Base-by-base conservation (phyloP, 2,329 filamentous ascomycete species). In the Paradendryphiella salina region DNA sequence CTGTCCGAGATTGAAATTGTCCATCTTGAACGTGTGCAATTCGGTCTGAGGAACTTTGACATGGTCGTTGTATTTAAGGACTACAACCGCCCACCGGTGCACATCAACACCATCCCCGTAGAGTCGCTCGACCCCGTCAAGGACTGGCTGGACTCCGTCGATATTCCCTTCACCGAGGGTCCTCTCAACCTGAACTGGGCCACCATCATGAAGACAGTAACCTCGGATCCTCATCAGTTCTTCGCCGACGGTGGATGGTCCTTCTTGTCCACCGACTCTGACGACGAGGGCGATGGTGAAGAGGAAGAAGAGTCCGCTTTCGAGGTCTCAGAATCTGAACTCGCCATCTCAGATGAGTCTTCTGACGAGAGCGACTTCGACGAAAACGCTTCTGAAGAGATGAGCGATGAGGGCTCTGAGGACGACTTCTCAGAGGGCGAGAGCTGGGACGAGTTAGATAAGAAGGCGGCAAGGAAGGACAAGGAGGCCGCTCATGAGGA, bases 121-220 rank as follows among this genome's bases (percentile, higher is more conserved):
- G 94, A 99, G 70, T 90, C 88, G 2, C 81, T 99, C 3, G 94
- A 99, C 63, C 87, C 90, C 46, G 93, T 99, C 61, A 97, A 97
- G 75, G 95, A 99, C 69, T 99, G 94, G 86, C 83, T 99, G 8
- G 93, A 99, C 74, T 92, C 88, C 1, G 92, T 94, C 39, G 93
- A 99, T 69, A 96, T 99, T 68, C 87, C 94, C 14, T 97, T 87
- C 78, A 89, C 85, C 10, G 95, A 99, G 75, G 94, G 94, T 50
- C 94, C 93, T 1, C 85, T 99, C 62, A 99, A 99, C 77, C 82
- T 99, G 50, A 97, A 97, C 80, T 99, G 94, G 94, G 88, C 89
- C 9, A 96, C 92, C 13, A 99, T 99, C 70, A 99, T 99, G 91
- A 99, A 99, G 82, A 99, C 94, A 0, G 92, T 99, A 20, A 93